Conservation (phyloP, 345 rosid genomes). For the Eucalyptus shirleyi region DNA sequence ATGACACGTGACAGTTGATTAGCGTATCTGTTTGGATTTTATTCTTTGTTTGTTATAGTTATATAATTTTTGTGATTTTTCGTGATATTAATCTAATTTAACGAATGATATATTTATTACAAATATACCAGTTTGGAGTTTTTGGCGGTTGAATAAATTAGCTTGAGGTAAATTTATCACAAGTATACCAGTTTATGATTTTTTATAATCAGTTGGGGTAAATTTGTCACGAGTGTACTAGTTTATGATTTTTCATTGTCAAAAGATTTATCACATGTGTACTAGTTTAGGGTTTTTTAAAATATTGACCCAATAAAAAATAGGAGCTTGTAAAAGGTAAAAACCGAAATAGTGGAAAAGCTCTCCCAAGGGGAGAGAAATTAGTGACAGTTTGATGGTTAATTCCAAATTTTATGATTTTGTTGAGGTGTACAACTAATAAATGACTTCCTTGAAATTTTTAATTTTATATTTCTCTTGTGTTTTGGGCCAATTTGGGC, state of each 20-base stretch:
- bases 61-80: too few species aligned
- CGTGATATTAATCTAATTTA: too few species aligned
- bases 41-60: too few species aligned
- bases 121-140: rapidly evolving
- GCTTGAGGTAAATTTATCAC: too few species aligned
- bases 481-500: neutral
- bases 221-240: rapidly evolving
- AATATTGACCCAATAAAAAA: too few species aligned
- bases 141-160: too few species aligned
- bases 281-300: rapidly evolving
- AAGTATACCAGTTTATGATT: rapidly evolving
- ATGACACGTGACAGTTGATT: too few species aligned
- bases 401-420: neutral
- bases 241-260: too few species aligned
- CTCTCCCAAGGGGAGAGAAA: neutral
- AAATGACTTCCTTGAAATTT: neutral
- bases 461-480: neutral
- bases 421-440: neutral
- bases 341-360: neutral
- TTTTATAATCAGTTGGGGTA: too few species aligned
- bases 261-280: too few species aligned
- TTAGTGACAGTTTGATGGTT: neutral
- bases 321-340: neutral
- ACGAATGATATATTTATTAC: too few species aligned
- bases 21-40: too few species aligned